These are phyloP conservation scores for Cenchrus americanus DNA, from an alignment of 176 grass and related monocot genomes.

Conservation along the genomic window DNA sequence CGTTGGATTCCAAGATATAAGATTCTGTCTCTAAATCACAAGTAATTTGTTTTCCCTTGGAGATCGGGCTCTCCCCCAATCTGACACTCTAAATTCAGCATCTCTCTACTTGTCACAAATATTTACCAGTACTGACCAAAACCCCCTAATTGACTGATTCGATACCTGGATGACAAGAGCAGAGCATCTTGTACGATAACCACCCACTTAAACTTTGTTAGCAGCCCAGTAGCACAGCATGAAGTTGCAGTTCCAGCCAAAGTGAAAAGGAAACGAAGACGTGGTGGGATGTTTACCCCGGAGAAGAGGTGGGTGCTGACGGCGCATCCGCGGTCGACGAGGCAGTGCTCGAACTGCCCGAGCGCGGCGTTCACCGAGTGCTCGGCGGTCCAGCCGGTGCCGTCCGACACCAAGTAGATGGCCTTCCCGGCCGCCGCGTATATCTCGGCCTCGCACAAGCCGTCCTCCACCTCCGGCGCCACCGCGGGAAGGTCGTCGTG, in stretches of 20 bases:
- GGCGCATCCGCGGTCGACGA: constrained; percentile 66
- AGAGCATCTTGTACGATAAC: neutral
- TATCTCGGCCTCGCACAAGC: neutral
- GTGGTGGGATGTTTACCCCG: constrained; percentile 51
- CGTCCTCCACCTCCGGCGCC: constrained; percentile 22
- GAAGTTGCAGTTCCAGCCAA: constrained; percentile 1
- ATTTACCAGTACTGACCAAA: neutral
- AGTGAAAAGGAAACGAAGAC: neutral
- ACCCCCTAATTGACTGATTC: neutral
- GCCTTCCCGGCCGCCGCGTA: constrained; percentile 52
- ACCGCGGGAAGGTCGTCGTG: neutral
- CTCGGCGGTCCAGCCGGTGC: constrained; percentile 96
- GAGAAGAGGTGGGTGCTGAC: constrained; percentile 88
- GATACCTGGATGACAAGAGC: neutral
- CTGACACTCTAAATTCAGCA: neutral
- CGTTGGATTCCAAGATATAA: neutral
- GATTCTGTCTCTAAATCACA: neutral
- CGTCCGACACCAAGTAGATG: constrained; percentile 98
- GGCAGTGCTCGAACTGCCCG: constrained; percentile 95
- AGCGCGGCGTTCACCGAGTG: constrained; percentile 92
- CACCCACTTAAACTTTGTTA: neutral
- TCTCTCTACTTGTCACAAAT: neutral
- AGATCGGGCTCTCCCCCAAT: neutral
- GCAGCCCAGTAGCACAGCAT: neutral
- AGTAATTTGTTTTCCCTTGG: neutral